Percentiles rank a stretch among this genome's conserved stretches.
Conservation (phyloP, 495 filamentous ascomycete species). For the Physcia stellaris region DNA sequence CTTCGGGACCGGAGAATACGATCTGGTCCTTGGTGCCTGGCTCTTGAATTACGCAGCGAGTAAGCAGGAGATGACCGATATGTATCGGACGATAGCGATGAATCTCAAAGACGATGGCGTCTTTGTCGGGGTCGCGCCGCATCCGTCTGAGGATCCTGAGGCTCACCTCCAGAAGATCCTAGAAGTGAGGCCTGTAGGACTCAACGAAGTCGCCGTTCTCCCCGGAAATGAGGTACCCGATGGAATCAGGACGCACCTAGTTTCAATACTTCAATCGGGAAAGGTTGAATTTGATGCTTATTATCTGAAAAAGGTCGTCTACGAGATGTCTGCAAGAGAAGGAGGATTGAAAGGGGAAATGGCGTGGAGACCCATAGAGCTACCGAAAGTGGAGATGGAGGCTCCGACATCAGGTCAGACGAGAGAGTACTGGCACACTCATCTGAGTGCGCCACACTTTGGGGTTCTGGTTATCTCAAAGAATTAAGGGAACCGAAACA, state of each 20-base stretch:
- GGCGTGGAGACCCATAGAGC: too few species aligned
- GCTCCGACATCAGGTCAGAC: too few species aligned
- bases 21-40: conserved; percentile 26
- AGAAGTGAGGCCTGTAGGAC: neutral
- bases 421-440: too few species aligned
- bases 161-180: conserved; percentile 1
- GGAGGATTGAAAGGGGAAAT: conserved; percentile 8
- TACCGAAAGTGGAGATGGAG: too few species aligned
- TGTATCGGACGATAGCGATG: conserved; percentile 21
- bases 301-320: conserved; percentile 9
- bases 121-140: conserved; percentile 22
- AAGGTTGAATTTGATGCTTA: conserved; percentile 9
- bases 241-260: conserved; percentile 1
- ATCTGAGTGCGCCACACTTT: too few species aligned
- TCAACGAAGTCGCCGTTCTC: neutral
- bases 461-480: too few species aligned
- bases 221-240: conserved; percentile 7
- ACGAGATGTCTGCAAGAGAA: conserved; percentile 9
- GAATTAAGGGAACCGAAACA: too few species aligned
- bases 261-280: neutral
- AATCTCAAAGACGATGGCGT: conserved; percentile 22
- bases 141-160: conserved; percentile 10
- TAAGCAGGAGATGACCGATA: conserved; percentile 15
- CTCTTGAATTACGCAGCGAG: conserved; percentile 25
- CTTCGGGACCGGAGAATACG: conserved; percentile 20